Evolutionary conservation across 768 basidiomycete genomes (phyloP).

Genomic region (Pleurotus cornucopiae): DNA sequence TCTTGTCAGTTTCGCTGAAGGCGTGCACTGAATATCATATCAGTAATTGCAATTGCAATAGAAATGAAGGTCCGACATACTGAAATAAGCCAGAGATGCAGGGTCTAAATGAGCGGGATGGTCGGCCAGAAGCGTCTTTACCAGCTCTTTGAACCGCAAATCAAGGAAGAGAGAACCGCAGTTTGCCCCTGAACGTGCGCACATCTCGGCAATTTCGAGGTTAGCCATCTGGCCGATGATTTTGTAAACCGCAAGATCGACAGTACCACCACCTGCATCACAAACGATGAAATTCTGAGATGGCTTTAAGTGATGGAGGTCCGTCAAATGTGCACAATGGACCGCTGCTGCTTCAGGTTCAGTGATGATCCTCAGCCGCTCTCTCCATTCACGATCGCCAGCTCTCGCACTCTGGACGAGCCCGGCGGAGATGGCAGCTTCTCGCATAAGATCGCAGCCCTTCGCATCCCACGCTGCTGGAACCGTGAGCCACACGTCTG

Average conservation of each 20-base stretch:
- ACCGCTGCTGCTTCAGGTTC: conserved; percentile 86
- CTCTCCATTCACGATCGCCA: conserved; percentile 72
- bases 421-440: conserved; percentile 76
- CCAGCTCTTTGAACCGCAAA: conserved; percentile 78
- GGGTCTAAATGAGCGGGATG: conserved; percentile 84
- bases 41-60: neutral
- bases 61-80: conserved; percentile 25
- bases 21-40: conserved; percentile 52
- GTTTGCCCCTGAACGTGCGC: conserved; percentile 81
- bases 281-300: conserved; percentile 90
- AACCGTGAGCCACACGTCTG: conserved; percentile 83
- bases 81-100: conserved; percentile 81
- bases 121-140: conserved; percentile 68
- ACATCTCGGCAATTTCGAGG: conserved; percentile 91
- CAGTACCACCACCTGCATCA: conserved; percentile 76
- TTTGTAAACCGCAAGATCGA: conserved; percentile 56
- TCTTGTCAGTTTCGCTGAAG: conserved; percentile 86
- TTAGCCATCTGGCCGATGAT: conserved; percentile 76
- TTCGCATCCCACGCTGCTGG: conserved; percentile 90
- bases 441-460: conserved; percentile 83
- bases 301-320: conserved; percentile 72
- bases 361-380: conserved; percentile 81
- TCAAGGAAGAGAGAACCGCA: conserved; percentile 88
- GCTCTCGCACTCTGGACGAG: conserved; percentile 70
- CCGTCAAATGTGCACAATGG: conserved; percentile 79